Percentiles rank a stretch among this genome's conserved stretches.
Conservation (phyloP, 805 yeast species). For the Candida andamanensis region DNA sequence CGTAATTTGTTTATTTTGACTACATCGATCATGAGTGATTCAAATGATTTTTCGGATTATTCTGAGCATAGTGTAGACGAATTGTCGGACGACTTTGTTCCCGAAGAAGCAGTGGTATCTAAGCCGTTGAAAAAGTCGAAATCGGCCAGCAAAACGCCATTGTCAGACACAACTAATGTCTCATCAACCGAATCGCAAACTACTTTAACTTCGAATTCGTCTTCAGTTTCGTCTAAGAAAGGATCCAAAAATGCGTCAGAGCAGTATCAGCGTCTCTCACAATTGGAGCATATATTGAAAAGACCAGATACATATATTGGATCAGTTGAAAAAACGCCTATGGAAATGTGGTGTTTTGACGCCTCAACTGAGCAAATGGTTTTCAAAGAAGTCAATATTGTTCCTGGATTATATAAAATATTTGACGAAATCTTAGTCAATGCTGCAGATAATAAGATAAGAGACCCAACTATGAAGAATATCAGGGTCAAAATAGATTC, state of each 20-base stretch:
- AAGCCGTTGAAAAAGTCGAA: neutral
- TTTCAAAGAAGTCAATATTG: slow-evolving; percentile 66
- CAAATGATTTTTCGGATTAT: slow-evolving; percentile 8
- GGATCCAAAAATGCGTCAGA: slow-evolving; percentile 43
- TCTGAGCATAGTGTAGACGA: slow-evolving; percentile 3
- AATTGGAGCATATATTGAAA: slow-evolving; percentile 90
- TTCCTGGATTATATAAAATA: slow-evolving; percentile 93
- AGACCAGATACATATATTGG: slow-evolving; percentile 99
- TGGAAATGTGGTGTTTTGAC: slow-evolving; percentile 83
- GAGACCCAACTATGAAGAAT: slow-evolving; percentile 86
- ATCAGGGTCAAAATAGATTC: slow-evolving; percentile 78
- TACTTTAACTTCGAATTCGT: slow-evolving; percentile 7
- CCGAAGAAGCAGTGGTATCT: slow-evolving; percentile 9
- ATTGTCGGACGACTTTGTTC: slow-evolving; percentile 15
- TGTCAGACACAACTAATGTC: slow-evolving; percentile 19
- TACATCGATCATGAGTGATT: slow-evolving; percentile 10
- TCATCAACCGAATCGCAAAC: slow-evolving; percentile 6
- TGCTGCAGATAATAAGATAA: slow-evolving; percentile 97
- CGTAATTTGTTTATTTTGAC: slow-evolving; percentile 2
- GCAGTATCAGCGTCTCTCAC: slow-evolving; percentile 90
- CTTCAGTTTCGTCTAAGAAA: slow-evolving; percentile 6
- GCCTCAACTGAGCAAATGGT: slow-evolving; percentile 35
- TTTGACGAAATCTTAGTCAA: slow-evolving; percentile 96
- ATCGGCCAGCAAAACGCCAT: slow-evolving; percentile 12
- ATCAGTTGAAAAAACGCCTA: slow-evolving; percentile 76